These are phyloP conservation scores for Tricholoma terreum DNA, from an alignment of 768 basidiomycete species.

Conservation along the genomic window DNA sequence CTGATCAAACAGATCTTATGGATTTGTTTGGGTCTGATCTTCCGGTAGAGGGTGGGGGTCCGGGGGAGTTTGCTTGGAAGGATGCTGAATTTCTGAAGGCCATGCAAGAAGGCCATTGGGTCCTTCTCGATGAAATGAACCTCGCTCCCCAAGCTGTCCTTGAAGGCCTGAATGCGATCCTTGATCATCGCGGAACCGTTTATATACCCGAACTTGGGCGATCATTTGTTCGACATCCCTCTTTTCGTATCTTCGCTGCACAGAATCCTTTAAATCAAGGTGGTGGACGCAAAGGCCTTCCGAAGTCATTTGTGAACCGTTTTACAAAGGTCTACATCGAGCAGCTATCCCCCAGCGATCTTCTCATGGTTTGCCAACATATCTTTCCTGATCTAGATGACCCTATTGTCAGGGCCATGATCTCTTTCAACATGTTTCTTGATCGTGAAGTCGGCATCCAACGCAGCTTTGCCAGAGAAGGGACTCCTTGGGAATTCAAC, in stretches of 20 bases:
- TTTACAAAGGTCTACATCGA: constrained; percentile 98
- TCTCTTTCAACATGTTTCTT: constrained; percentile 72
- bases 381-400: constrained; percentile 63
- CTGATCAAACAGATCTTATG: constrained; percentile 95
- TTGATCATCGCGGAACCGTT: constrained; percentile 94
- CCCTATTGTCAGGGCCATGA: constrained; percentile 66
- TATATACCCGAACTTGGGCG: constrained; percentile 94
- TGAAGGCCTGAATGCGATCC: constrained; percentile 92
- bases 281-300: constrained; percentile 94
- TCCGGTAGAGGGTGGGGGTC: constrained; percentile 85
- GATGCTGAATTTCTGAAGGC: constrained; percentile 95
- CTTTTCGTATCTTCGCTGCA: constrained; percentile 97
- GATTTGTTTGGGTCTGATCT: constrained; percentile 97
- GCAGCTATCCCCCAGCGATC: constrained; percentile 75
- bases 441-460: constrained; percentile 63
- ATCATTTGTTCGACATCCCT: constrained; percentile 82
- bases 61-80: constrained; percentile 96
- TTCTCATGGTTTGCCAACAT: constrained; percentile 72
- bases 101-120: constrained; percentile 95
- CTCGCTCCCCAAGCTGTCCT: constrained; percentile 94
- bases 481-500: constrained; percentile 98
- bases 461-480: constrained; percentile 70
- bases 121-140: constrained; percentile 98
- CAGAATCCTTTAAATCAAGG: constrained; percentile 97
- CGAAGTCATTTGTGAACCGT: constrained; percentile 95